Evolutionary conservation across 2,329 filamentous ascomycete species (phyloP).

Genomic region (Dryadomyces quercivorus): DNA sequence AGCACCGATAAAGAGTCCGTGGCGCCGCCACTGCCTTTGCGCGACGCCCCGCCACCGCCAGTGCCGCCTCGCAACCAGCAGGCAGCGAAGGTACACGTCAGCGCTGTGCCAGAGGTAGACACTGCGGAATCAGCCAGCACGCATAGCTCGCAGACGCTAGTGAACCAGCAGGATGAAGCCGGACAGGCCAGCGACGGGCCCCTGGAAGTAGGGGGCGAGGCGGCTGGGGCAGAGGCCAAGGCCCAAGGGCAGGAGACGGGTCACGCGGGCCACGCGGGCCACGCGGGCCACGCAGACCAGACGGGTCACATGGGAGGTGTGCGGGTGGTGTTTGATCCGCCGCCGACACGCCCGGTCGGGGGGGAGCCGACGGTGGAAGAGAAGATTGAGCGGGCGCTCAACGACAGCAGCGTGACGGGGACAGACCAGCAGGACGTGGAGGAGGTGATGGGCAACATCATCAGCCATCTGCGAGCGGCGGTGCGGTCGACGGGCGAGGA

Average conservation of each 20-base stretch:
- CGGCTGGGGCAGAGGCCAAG: neutral
- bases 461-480: constrained; percentile 82
- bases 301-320: neutral
- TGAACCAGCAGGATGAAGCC: constrained; percentile 27
- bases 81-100: constrained; percentile 13
- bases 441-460: constrained; percentile 86
- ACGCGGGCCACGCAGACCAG: too few relatives aligned
- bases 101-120: constrained; percentile 15
- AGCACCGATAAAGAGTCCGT: constrained; percentile 4
- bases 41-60: constrained; percentile 29
- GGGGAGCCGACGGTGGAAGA: constrained; percentile 27
- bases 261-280: too few relatives aligned
- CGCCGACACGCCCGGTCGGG: constrained; percentile 6
- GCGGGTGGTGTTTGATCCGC: constrained; percentile 8
- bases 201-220: neutral
- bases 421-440: constrained; percentile 86
- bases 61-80: constrained; percentile 13
- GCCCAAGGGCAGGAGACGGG: neutral
- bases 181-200: constrained; percentile 15
- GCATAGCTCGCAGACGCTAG: constrained; percentile 39
- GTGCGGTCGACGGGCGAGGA: constrained; percentile 60
- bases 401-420: constrained; percentile 33
- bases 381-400: constrained; percentile 31
- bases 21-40: constrained; percentile 35
- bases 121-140: constrained; percentile 30